Conservation (phyloP, 179 eudicot species). For the Pouteria campechiana region DNA sequence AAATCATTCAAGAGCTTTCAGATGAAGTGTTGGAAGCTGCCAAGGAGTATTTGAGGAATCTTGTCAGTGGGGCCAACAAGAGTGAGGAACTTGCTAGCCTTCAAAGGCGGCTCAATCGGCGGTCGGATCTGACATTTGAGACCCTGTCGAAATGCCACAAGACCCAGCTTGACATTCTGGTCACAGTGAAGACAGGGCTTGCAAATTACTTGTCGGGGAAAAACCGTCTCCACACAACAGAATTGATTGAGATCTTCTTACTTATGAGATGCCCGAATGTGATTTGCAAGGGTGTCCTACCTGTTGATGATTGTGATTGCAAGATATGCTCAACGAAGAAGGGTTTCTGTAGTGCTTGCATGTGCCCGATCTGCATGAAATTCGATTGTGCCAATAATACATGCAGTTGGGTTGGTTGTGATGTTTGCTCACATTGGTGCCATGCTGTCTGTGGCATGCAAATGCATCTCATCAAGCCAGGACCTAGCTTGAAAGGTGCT, state of each 20-base stretch:
- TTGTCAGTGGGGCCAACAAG: conserved; percentile 30
- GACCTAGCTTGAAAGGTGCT: conserved; percentile 48
- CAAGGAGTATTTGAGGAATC: conserved; percentile 43
- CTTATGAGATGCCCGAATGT: conserved; percentile 60
- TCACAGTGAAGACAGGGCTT: conserved; percentile 59
- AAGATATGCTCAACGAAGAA: conserved; percentile 73
- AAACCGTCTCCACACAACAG: conserved; percentile 22
- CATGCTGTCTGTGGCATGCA: conserved; percentile 73
- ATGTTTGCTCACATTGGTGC: conserved; percentile 81
- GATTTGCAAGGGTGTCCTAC: conserved; percentile 49
- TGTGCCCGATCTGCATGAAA: conserved; percentile 70
- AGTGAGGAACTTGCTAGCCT: conserved; percentile 39
- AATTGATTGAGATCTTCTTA: conserved; percentile 55
- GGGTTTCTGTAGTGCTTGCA: conserved; percentile 83
- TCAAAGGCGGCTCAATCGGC: conserved; percentile 40
- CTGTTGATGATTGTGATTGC: conserved; percentile 87
- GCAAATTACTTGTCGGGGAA: conserved; percentile 39
- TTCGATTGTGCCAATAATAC: conserved; percentile 78
- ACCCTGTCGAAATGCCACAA: conserved; percentile 42
- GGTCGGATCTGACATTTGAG: conserved; percentile 54
- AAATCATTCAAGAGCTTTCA: conserved; percentile 48
- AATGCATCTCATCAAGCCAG: conserved; percentile 55
- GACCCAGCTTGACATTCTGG: conserved; percentile 52
- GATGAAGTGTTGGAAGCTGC: conserved; percentile 51
- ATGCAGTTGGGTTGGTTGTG: conserved; percentile 92